Evolutionary conservation across 1,139 yeast species (phyloP).

Genomic region (Geotrichum citri-aurantii): DNA sequence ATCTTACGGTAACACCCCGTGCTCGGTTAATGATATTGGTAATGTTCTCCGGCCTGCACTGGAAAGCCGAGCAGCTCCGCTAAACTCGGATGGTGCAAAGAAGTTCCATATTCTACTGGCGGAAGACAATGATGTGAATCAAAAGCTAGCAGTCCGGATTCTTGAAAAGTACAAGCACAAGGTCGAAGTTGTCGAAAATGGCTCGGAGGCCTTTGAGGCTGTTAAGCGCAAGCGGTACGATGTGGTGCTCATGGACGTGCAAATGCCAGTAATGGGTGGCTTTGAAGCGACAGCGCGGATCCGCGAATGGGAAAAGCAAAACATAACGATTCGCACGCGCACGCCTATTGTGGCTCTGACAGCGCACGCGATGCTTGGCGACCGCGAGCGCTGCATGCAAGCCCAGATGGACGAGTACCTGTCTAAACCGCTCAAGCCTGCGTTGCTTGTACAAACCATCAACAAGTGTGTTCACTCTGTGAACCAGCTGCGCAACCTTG

Average conservation of each 20-base stretch:
- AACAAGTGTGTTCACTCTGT: constrained; percentile 66
- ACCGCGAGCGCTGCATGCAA: constrained; percentile 74
- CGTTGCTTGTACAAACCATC: constrained; percentile 73
- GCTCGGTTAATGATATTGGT: constrained; percentile 73
- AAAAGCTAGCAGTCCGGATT: constrained; percentile 60
- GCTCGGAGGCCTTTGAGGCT: constrained; percentile 75
- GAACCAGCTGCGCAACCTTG: constrained; percentile 37
- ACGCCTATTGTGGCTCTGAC: constrained; percentile 86
- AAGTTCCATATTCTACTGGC: constrained; percentile 72
- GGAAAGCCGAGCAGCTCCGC: constrained; percentile 74
- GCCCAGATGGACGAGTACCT: constrained; percentile 91
- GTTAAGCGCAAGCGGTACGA: constrained; percentile 63
- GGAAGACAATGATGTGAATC: constrained; percentile 82
- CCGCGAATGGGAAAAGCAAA: constrained; percentile 80
- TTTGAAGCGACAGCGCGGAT: constrained; percentile 84
- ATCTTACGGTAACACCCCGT: constrained; percentile 83
- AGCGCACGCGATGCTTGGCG: constrained; percentile 91
- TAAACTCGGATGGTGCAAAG: constrained; percentile 71
- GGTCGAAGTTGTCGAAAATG: constrained; percentile 57
- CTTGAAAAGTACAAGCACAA: constrained; percentile 26
- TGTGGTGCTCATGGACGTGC: constrained; percentile 87
- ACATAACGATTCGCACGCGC: constrained; percentile 67
- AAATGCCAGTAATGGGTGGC: constrained; percentile 95
- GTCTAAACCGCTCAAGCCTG: constrained; percentile 81
- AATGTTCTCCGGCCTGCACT: constrained; percentile 79